A percentile compares a stretch with the other conserved stretches of the same genome.
phyloP scores from a whole-genome alignment of 306 rosid species.

The Canavalia gladiata region DNA sequence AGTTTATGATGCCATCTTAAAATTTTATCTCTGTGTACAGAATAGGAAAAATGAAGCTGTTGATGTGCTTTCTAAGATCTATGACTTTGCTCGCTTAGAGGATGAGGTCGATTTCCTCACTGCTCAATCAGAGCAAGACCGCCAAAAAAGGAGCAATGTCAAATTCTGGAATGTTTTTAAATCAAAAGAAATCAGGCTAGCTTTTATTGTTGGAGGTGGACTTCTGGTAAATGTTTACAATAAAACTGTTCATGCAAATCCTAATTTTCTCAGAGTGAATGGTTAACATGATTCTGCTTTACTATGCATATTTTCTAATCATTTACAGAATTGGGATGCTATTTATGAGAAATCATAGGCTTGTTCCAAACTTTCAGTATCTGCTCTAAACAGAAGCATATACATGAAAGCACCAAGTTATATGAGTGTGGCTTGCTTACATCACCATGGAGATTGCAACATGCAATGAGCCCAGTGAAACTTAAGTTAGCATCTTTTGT shows the following conservation, averaged over 20 bases:
- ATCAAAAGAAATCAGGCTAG: constrained; percentile 80
- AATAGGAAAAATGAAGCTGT: constrained; percentile 71
- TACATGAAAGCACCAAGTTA: not conserved
- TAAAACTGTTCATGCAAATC: constrained; percentile 7
- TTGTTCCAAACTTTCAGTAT: not conserved
- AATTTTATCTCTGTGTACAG: constrained; percentile 56
- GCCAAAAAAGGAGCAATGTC: constrained; percentile 61
- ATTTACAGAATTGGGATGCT: constrained; percentile 1
- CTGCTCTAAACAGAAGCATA: constrained; percentile 27
- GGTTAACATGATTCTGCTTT: constrained; percentile 34
- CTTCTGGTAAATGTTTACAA: constrained; percentile 66
- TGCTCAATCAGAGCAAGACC: constrained; percentile 80
- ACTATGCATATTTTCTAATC: not conserved
- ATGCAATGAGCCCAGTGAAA: not conserved
- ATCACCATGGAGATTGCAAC: constrained; percentile 14
- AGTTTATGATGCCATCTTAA: not conserved
- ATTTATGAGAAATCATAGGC: constrained; percentile 31
- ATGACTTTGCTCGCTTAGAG: constrained; percentile 72
- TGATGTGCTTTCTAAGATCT: constrained; percentile 76
- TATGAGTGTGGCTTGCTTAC: constrained; percentile 23
- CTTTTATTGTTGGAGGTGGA: constrained; percentile 91
- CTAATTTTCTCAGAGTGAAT: constrained; percentile 1
- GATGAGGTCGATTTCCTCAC: constrained; percentile 82
- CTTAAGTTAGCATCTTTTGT: constrained; percentile 20
- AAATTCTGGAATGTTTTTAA: constrained; percentile 69